Percentiles rank a stretch among this genome's conserved stretches.
Evolutionary conservation across 2,329 filamentous ascomycete species (phyloP).

Genomic region (Nigrograna mackinnonii): DNA sequence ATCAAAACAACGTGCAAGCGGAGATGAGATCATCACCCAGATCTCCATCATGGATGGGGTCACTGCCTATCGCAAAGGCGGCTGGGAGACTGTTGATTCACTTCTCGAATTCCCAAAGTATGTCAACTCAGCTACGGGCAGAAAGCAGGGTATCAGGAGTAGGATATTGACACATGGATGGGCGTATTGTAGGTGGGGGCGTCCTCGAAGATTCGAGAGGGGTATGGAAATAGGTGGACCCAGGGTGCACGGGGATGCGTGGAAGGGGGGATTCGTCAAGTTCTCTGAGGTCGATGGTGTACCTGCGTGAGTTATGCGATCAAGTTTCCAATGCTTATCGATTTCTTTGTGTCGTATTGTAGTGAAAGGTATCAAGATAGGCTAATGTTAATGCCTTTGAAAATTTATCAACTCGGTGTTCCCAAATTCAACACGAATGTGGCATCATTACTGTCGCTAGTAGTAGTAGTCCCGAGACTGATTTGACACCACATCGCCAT

Average conservation of each 20-base stretch:
- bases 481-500: too few relatives aligned
- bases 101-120: background rate
- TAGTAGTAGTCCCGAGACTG: too few relatives aligned
- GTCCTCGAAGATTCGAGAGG: constrained; percentile 9
- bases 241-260: constrained; percentile 21
- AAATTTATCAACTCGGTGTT: too few relatives aligned
- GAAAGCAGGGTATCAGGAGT: constrained; percentile 13
- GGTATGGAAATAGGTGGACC: constrained; percentile 10
- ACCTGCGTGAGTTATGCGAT: too few relatives aligned
- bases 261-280: constrained; percentile 27
- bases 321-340: too few relatives aligned
- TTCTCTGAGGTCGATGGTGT: constrained; percentile 25
- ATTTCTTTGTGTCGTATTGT: too few relatives aligned
- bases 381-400: too few relatives aligned
- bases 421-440: too few relatives aligned
- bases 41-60: constrained; percentile 25
- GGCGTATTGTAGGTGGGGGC: constrained; percentile 31
- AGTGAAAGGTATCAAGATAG: too few relatives aligned
- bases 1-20: constrained; percentile 12
- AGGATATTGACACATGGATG: constrained; percentile 21
- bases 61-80: constrained; percentile 25
- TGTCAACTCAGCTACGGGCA: constrained; percentile 2
- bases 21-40: constrained; percentile 19
- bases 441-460: too few relatives aligned
- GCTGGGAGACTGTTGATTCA: constrained; percentile 23